Evolutionary conservation across 1,284 basidiomycete genomes (phyloP), one percentile per base, ranked within the genome.

Genomic region (Blastosporella zonata): DNA sequence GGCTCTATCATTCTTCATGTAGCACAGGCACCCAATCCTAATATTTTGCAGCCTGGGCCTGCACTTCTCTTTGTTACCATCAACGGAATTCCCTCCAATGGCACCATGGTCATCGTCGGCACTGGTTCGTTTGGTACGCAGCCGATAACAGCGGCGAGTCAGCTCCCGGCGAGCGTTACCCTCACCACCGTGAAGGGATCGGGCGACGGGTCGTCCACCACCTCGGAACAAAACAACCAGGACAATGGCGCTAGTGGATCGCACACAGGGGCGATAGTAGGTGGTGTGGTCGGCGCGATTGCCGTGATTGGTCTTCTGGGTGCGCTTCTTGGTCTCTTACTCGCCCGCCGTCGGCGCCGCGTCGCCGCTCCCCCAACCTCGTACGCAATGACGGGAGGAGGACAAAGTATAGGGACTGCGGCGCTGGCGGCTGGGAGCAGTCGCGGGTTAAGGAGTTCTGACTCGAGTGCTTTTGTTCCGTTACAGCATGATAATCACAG

Each of bases 31-130:
- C 88, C 91, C 0, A 93, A 93, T 66, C 68, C 93, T 8, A 88
- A 87, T 61, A 71, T 96, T 50, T 80, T 95, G 74, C 84, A 84
- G 28, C 93, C 93, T 12, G 94, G 93, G 13, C 92, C 93, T 2
- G 88, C 83, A 2, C 76, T 93, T 56, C 59, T 94, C 50, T 96
- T 83, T 63, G 87, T 95, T 55, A 84, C 82, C 31, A 72, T 93
- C 57, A 74, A 88, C 58, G 93, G 91, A 43, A 83, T 97, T 17
- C 93, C 94, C 0, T 87, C 84, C 49, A 85, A 86, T 48, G 93
- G 88, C 0, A 77, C 79, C 0, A 79, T 78, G 67, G 74, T 93
- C 49, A 90, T 80, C 55, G 76, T 93, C 38, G 93, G 93, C 22
- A 84, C 74, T 54, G 92, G 93, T 23, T 70, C 82, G 53, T 75